These are phyloP conservation scores for Allium sativum DNA, from an alignment of 106 monocot species.

Conservation along the genomic window DNA sequence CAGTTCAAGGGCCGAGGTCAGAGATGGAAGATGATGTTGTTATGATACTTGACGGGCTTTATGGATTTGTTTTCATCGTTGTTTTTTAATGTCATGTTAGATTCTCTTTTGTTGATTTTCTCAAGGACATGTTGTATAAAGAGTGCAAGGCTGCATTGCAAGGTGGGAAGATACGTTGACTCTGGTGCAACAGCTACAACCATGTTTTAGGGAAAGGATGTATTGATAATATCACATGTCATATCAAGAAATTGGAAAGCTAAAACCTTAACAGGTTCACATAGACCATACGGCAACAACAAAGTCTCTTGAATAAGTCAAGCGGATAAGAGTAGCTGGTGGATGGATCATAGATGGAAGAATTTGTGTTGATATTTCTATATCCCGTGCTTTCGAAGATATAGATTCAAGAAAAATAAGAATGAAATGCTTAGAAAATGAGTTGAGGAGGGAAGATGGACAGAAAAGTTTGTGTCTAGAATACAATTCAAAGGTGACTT, in stretches of 20 bases:
- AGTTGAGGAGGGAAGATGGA: constrained; percentile 76
- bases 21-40: constrained; percentile 98
- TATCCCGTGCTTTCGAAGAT: constrained; percentile 97
- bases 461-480: constrained; percentile 80
- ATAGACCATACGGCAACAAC: constrained; percentile 93
- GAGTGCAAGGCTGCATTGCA: no score
- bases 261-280: constrained; percentile 65
- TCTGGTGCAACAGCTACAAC: constrained; percentile 89
- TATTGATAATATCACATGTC: constrained; percentile 73
- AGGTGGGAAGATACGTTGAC: constrained; percentile 44
- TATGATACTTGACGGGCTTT: constrained; percentile 44
- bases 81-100: constrained; percentile 95
- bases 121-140: no score
- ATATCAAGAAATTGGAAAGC: constrained; percentile 71
- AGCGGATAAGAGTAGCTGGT: constrained; percentile 87
- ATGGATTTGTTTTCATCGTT: constrained; percentile 76
- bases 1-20: constrained; percentile 58
- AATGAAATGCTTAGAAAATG: constrained; percentile 82
- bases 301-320: constrained; percentile 80
- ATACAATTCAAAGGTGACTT: constrained; percentile 87
- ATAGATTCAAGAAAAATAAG: constrained; percentile 80
- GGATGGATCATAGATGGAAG: constrained; percentile 98
- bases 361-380: constrained; percentile 91
- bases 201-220: constrained; percentile 56
- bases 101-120: constrained; percentile 75